Evolutionary conservation across 2,329 filamentous ascomycete genomes (phyloP).

Genomic region (Xylaria sp.): DNA sequence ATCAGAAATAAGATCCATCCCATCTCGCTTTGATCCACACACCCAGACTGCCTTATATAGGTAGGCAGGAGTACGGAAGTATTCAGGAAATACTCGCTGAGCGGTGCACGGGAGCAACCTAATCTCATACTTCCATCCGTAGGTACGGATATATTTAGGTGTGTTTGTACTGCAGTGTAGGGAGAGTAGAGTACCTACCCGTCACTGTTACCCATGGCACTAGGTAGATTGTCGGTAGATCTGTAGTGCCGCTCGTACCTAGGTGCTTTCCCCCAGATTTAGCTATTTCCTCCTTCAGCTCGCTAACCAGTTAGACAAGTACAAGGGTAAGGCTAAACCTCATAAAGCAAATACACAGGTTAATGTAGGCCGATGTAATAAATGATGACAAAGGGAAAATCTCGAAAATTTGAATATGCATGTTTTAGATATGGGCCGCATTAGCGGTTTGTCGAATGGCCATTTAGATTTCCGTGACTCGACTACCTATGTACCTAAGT

Average conservation of each 20-base stretch:
- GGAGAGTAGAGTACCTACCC: too few relatives aligned
- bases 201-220: too few relatives aligned
- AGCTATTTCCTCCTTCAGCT: constrained; percentile 8
- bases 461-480: neutral
- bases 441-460: neutral
- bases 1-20: constrained; percentile 10
- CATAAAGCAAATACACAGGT: too few relatives aligned
- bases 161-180: too few relatives aligned
- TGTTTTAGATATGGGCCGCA: neutral
- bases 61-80: neutral
- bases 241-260: neutral
- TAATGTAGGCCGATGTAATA: too few relatives aligned
- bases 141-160: neutral
- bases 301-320: neutral
- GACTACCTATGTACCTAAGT: neutral
- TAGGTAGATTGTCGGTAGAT: constrained; percentile 1
- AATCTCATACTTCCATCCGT: neutral
- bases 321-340: too few relatives aligned
- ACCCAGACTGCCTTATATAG: too few relatives aligned
- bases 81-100: neutral
- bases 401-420: neutral
- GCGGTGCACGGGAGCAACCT: neutral
- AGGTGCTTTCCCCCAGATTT: constrained; percentile 17
- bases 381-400: too few relatives aligned
- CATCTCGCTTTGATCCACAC: constrained; percentile 3